phyloP scores from a whole-genome alignment of 2,329 filamentous ascomycete genomes.

The Amylocarpus encephaloides region DNA sequence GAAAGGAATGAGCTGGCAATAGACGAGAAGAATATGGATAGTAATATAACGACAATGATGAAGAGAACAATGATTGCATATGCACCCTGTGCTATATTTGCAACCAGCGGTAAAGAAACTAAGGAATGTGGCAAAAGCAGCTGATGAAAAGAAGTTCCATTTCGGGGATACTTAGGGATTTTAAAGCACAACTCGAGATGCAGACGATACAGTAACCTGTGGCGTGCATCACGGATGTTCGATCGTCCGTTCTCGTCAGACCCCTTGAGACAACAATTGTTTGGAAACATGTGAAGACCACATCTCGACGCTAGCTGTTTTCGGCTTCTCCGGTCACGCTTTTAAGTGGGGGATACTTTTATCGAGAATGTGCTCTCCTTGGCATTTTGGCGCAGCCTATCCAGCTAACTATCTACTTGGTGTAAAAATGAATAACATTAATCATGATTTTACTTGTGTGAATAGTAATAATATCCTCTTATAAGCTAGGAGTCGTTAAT shows the following conservation, averaged over 20 bases:
- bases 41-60: background rate
- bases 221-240: conserved; percentile 5
- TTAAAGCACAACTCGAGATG: too few species aligned
- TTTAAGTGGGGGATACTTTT: background rate
- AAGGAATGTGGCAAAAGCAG: background rate
- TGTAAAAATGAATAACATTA: too few species aligned
- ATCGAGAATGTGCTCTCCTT: background rate
- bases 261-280: conserved; percentile 1
- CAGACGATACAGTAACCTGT: background rate
- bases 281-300: background rate
- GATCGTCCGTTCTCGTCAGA: conserved; percentile 2
- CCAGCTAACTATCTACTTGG: too few species aligned
- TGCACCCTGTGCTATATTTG: background rate
- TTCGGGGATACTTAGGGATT: background rate
- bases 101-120: background rate
- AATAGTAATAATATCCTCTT: too few species aligned
- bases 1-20: background rate
- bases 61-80: background rate
- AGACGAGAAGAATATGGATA: too few species aligned
- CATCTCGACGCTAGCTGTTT: background rate
- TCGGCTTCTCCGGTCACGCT: background rate
- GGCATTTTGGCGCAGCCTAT: background rate
- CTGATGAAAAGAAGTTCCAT: background rate
- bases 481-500: too few species aligned
- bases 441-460: too few species aligned